Evolutionary conservation across 2,329 filamentous ascomycete species (phyloP).

Genomic region (Aspergillus ochraceoroseus): DNA sequence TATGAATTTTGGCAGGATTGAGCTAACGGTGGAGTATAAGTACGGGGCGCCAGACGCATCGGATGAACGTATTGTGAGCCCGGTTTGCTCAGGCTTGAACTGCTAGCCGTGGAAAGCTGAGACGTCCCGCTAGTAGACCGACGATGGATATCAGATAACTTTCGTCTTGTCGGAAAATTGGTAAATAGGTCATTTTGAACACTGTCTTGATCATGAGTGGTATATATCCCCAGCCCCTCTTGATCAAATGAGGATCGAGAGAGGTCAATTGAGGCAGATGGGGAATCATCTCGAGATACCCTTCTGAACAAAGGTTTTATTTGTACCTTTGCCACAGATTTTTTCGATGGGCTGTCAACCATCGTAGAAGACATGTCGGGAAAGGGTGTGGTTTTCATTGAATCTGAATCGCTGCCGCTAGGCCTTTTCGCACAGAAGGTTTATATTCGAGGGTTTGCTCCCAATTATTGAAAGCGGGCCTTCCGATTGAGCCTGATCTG

Average conservation of each 20-base stretch:
- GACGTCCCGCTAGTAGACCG: conserved; percentile 54
- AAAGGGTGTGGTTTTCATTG: conserved; percentile 16
- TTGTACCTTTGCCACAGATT: conserved; percentile 34
- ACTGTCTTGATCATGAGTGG: conserved; percentile 30
- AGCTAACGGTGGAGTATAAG: conserved; percentile 51
- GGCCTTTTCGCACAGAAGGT: too few species aligned
- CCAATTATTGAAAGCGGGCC: too few species aligned
- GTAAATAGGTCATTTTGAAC: conserved; percentile 39
- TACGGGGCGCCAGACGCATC: conserved; percentile 52
- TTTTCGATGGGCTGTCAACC: conserved; percentile 20
- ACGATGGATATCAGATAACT: conserved; percentile 44
- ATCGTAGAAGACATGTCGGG: conserved; percentile 20
- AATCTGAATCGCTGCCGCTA: background rate
- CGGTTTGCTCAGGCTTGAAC: conserved; percentile 47
- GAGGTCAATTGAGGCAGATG: conserved; percentile 49
- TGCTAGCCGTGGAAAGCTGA: conserved; percentile 47
- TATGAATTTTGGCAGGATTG: conserved; percentile 49
- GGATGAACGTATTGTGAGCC: conserved; percentile 52
- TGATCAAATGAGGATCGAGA: conserved; percentile 54
- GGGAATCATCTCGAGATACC: conserved; percentile 47
- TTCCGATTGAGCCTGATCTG: too few species aligned
- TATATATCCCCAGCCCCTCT: conserved; percentile 53
- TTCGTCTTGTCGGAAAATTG: conserved; percentile 36
- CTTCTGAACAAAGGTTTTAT: conserved; percentile 55
- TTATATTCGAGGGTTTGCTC: too few species aligned